Base-by-base conservation (phyloP, 768 basidiomycete genomes). In the Leccinum disarticulatum region DNA sequence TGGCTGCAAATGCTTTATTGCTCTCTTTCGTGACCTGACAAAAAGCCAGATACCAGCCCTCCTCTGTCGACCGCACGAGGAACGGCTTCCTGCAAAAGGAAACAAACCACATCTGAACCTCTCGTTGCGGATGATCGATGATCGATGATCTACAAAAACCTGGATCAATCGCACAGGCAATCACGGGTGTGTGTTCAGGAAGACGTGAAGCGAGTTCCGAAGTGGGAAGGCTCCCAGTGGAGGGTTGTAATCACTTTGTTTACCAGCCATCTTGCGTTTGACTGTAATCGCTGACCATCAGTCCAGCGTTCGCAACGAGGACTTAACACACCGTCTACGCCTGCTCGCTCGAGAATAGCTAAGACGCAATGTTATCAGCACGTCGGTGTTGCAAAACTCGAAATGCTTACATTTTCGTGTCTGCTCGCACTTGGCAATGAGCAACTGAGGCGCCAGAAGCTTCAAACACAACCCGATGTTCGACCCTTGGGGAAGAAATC, bases 241-340 rank as follows among this genome's bases (percentile, higher is more conserved):
- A 48, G 7, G 6, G 46, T 25, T n/a, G 36, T 15, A 66, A 70
- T 28, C 58, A 82, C 83, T 64, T 70, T 31, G 66, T 28, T 62
- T 85, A 83, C 79, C 79, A 84, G 8, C 79, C 81, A 60, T 84
- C 83, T 2, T 60, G 43, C 0, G 79, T 79, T n/a, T 62, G 57
- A n/a, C 61, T 33, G 41, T 76, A 76, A 1, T 55, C 41, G 0
- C 1, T 2, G 1, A 19, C 15, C 1, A 63, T 55, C 8, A 68
- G 54, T 8, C 71, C 76, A 1, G 75, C 77, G 43, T 75, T 76
- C 6, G 66, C 66, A 22, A 77, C 61, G 19, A 79, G 59, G 56
- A 19, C 38, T 55, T n/a, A 38, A 2, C n/a, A n/a, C n/a, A n/a
- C n/a, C 10, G 17, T 28, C 46, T 25, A 59, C 64, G 5, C 57